Base-by-base conservation (phyloP, 352 stramenopile genomes). In the Thraustochytrium striatum region DNA sequence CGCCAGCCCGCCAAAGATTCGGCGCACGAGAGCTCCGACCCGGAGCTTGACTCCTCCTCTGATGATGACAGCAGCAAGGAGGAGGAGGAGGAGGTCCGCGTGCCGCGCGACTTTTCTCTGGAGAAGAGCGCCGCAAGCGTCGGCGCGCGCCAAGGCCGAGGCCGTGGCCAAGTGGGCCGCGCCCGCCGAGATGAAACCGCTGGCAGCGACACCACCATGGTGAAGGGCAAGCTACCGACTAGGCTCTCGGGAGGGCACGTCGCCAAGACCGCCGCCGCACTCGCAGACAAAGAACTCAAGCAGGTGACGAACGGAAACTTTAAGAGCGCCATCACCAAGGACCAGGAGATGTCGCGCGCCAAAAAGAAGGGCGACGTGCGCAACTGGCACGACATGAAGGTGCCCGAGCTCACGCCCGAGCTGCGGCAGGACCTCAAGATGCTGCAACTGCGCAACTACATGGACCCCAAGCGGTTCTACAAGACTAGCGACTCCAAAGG, bases 381-480 rank as follows among this genome's bases (percentile, higher is more conserved):
- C 70, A 88, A 92, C 72, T 95, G 89, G 89, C 92, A 93, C 80
- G 90, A 90, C 84, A 94, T 95, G 83, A 82, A 85, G 65, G 92
- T 88, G 39, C 86, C 93, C 30, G 89, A 95, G 65, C 86, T 95
- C 83, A 93, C 89, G 38, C 79, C 85, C 9, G 89, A 94, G 44
- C 86, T 87, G 25, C 87, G 88, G 32, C 87, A 87, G 25, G 89
- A 95, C 83, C 93, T 95, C 72, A 85, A 88, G 30, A 80, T 94
- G 53, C 83, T 95, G 58, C 89, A 90, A 25, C 92, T 97, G 89
- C 88, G 92, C 44, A 96, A 94, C 84, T 96, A 94, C 85, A 69
- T 96, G 57, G 91, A 96, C 82, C 91, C 91, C 9, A 95, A 95
- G 85, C 94, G 94, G 69, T 96, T 96, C 72, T 97, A 97, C 91